phyloP scores from a whole-genome alignment of 2,329 filamentous ascomycete genomes.

The Fusarium haematococcum region DNA sequence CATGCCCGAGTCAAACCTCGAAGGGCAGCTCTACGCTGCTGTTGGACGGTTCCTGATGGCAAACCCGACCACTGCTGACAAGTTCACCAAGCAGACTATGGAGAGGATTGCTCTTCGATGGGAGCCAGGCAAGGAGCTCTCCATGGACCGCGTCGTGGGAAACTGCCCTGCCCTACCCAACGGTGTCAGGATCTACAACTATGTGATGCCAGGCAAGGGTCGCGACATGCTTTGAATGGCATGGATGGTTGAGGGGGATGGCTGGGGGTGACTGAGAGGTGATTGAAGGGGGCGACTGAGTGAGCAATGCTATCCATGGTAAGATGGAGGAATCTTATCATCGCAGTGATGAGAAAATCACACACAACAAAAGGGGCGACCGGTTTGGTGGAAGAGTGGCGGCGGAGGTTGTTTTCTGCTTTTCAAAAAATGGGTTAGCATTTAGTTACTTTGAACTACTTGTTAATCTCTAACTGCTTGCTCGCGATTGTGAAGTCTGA shows the following conservation, averaged over 20 bases:
- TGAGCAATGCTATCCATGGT: neutral
- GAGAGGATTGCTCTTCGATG: neutral
- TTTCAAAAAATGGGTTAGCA: neutral
- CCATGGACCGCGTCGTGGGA: neutral
- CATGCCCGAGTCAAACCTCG: too few relatives aligned
- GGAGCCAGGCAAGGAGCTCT: neutral
- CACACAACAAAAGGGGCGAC: neutral
- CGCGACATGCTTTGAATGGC: neutral
- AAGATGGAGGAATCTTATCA: neutral
- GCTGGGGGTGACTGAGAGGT: neutral
- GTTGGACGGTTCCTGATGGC: neutral
- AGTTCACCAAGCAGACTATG: neutral
- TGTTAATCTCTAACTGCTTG: neutral
- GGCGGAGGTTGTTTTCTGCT: neutral
- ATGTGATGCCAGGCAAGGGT: neutral
- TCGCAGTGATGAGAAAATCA: neutral
- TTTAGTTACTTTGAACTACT: neutral
- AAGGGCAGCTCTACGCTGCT: neutral
- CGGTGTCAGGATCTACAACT: neutral
- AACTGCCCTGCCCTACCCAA: neutral
- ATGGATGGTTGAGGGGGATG: neutral
- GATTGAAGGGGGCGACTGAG: neutral
- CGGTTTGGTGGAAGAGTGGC: neutral
- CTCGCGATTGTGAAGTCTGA: neutral
- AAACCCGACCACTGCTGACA: neutral